A percentile compares a stretch with the other conserved stretches of the same genome.
These are phyloP conservation scores for Naganishia onofrii DNA, from an alignment of 768 basidiomycete genomes.

Conservation along the genomic window DNA sequence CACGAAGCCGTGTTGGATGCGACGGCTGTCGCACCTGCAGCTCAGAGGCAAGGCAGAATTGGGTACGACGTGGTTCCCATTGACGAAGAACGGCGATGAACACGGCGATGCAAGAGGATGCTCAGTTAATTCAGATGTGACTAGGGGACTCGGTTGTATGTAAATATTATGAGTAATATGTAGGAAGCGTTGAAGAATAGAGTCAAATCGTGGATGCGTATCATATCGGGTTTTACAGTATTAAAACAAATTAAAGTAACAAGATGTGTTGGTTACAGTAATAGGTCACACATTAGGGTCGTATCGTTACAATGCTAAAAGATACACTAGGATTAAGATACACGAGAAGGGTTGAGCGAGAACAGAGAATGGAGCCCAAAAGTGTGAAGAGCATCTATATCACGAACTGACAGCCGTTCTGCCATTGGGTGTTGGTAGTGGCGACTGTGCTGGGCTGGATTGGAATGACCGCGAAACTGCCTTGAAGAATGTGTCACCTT, in stretches of 20 bases:
- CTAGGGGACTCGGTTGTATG: neutral
- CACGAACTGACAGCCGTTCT: conserved; percentile 15
- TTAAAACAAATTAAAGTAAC: neutral
- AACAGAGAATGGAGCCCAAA: no score
- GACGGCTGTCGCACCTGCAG: conserved; percentile 73
- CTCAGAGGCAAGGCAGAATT: conserved; percentile 66
- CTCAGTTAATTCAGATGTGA: neutral
- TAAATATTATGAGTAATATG: neutral
- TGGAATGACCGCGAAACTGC: conserved; percentile 17
- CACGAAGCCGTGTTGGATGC: conserved; percentile 72
- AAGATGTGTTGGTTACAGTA: neutral
- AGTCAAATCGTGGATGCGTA: neutral
- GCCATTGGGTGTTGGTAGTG: conserved; percentile 12
- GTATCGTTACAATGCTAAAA: conserved; percentile 18
- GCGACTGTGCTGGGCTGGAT: conserved; percentile 15
- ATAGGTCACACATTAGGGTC: conserved; percentile 21
- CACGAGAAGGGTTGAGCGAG: neutral
- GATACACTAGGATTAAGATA: conserved; percentile 2
- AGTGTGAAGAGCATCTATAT: neutral
- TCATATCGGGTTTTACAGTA: neutral
- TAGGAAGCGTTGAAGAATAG: neutral
- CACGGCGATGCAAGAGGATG: neutral
- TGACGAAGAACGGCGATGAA: conserved; percentile 26
- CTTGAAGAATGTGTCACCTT: conserved; percentile 19
- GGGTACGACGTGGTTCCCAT: conserved; percentile 72